Base-by-base conservation (phyloP, 2,329 filamentous ascomycete species). In the Epichloe coenophiala region DNA sequence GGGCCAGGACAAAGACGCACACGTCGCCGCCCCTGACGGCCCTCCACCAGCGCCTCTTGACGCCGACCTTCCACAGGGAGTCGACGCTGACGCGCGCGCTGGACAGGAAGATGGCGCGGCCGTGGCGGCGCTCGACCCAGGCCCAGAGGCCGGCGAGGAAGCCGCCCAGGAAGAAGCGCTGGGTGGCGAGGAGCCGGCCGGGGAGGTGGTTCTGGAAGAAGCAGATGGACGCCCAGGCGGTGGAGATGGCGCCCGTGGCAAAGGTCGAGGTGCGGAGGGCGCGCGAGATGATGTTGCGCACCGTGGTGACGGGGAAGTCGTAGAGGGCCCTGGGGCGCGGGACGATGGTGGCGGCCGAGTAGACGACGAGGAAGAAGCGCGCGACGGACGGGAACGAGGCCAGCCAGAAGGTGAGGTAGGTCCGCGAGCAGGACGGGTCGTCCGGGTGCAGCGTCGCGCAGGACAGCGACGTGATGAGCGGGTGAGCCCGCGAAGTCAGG, bases 41-140 rank as follows among this genome's bases (percentile, higher is more conserved):
- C 56, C 77, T 81, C 88, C 91, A 95, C 81, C 88, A 88, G 1
- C 88, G 78, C 36, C 84, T 74, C 80, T 97, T 97, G 50, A 86
- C 80, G n/a, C 90, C 89, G 0, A 95, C 88, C 71, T 95, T 95
- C 88, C 89, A 97, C 44, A 89, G 67, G 38, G 81, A 87, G 63
- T 95, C 86, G 33, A 95, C 73, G 53, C 84, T 88, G n/a, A 83
- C 71, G 2, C 90, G 77, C 33, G 86, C 80, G 56, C 80, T 83
- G 66, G 93, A 93, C 54, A 96, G 60, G 66, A 94, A 95, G 50
- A 87, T 77, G 1, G 75, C 74, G 15, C 86, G 71, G 41, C 83
- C 78, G 53, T 76, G 71, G 47, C 73, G 71, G 43, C 83, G 73
- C 62, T 89, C 84, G 2, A 95, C 68, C 65, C 86, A 86, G 0